Evolutionary conservation across 352 stramenopile species (phyloP).

Genomic region (Aphanomyces invadans): DNA sequence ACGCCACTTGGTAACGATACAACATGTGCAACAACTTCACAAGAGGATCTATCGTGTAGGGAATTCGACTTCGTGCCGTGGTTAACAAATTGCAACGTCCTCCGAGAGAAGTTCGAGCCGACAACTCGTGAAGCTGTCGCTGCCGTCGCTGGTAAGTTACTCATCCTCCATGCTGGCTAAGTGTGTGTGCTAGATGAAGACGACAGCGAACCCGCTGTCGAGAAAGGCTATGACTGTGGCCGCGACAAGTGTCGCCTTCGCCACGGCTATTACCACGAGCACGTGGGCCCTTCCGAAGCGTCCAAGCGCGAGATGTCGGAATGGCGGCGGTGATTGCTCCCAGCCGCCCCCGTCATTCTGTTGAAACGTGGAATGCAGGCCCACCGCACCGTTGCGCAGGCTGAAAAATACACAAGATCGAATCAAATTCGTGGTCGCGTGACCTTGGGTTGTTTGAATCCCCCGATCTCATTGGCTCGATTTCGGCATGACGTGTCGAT

Average conservation of each 20-base stretch:
- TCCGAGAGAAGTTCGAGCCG: background rate
- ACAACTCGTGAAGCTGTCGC: background rate
- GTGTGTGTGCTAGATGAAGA: background rate
- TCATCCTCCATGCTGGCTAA: too few species aligned
- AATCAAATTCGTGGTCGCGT: too few species aligned
- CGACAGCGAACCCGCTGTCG: background rate
- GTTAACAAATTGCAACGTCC: slow-evolving; percentile 17
- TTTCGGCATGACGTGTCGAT: background rate
- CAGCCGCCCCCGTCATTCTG: slow-evolving; percentile 1
- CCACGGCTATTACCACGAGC: slow-evolving; percentile 23
- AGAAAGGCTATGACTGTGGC: slow-evolving; percentile 20
- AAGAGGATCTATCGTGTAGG: slow-evolving; percentile 1
- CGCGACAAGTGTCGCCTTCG: slow-evolving; percentile 14
- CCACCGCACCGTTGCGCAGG: too few species aligned
- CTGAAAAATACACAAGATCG: too few species aligned
- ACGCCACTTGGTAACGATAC: slow-evolving; percentile 7
- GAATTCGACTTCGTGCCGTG: slow-evolving; percentile 12
- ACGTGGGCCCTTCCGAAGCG: slow-evolving; percentile 15
- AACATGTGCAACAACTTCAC: background rate
- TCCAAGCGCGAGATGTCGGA: slow-evolving; percentile 12
- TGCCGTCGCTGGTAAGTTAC: background rate
- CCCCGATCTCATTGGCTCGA: background rate
- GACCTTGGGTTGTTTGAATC: background rate
- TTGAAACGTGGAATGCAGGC: background rate
- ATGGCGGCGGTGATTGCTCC: slow-evolving; percentile 14